Evolutionary conservation across 495 filamentous ascomycete genomes (phyloP), one percentile per base, ranked within the genome.

Genomic region (Penicillium atrosanguineum): DNA sequence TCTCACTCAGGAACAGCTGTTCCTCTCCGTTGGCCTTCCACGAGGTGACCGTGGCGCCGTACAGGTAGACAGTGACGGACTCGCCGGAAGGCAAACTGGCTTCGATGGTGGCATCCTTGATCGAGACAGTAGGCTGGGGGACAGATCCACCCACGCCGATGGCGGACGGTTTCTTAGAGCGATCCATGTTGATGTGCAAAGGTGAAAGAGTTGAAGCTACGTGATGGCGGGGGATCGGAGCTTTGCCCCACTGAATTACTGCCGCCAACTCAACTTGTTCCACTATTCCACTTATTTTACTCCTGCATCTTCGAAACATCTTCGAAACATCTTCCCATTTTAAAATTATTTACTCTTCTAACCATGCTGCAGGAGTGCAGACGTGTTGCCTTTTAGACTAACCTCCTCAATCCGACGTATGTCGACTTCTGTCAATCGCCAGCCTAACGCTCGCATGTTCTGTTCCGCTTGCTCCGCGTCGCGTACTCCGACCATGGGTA

Each of bases 31-130:
- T 71, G 29, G 82, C 81, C 78, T 93, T 95, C 95, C 95, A 99
- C 60, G 86, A 90, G 52, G 87, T 87, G 52, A 97, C 86, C 9
- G 95, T 97, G 0, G 95, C 95, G 50, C 95, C 95, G 65, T 90
- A 88, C 11, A 97, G 83, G 45, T 97, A 78, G 43, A 99, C 78
- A 45, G 88, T 83, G 58, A 95, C 83, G 43, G 82, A 87, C 69
- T 97, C 91, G 56, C 95, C 90, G 11, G 87, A 87, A 11, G 94
- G 87, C 55, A 97, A 75, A 46, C 79, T 80, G 51, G 90, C 88
- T 25, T 82, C 81, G 39, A 95, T 82, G 50, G 77, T 77, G 68
- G 86, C 85, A 65, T 86, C 81, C 49, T 80, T 65, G 69, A 90
- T 80, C 67, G 80, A 82, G 59, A 95, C 82, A 56, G 82, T 80